These are phyloP conservation scores for Crithidia brevicula DNA, from an alignment of 208 protist genomes.

Conservation along the genomic window DNA sequence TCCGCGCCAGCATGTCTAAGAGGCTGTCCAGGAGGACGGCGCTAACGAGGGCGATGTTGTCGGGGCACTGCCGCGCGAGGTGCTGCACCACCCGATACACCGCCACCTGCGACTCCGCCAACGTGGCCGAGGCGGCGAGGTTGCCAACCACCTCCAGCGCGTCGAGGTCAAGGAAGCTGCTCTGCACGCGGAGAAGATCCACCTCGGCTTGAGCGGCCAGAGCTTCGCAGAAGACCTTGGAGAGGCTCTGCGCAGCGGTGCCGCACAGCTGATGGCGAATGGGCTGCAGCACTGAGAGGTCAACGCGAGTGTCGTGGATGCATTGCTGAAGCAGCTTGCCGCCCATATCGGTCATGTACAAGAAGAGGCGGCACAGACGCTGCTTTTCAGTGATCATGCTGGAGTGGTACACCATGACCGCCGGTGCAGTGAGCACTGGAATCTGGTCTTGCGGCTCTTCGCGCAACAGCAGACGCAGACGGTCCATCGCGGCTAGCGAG, in stretches of 20 bases:
- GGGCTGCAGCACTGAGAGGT: slow-evolving; percentile 47
- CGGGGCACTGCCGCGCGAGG: slow-evolving; percentile 44
- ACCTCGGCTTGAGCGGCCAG: slow-evolving; percentile 35
- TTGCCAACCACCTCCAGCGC: slow-evolving; percentile 69
- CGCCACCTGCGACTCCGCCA: slow-evolving; percentile 61
- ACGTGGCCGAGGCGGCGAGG: slow-evolving; percentile 37
- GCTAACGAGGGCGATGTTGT: slow-evolving; percentile 56
- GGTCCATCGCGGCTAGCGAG: slow-evolving; percentile 35
- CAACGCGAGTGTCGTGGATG: slow-evolving; percentile 40
- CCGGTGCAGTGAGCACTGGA: slow-evolving; percentile 17
- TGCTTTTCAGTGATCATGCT: slow-evolving; percentile 24
- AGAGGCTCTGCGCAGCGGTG: slow-evolving; percentile 34
- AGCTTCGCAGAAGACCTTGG: slow-evolving; percentile 67
- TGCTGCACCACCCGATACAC: slow-evolving; percentile 46
- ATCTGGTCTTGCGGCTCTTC: slow-evolving; percentile 25
- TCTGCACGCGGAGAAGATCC: slow-evolving; percentile 30
- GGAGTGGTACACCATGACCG: slow-evolving; percentile 32
- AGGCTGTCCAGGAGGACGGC: slow-evolving; percentile 46
- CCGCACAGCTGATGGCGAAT: slow-evolving; percentile 65
- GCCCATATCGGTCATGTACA: slow-evolving; percentile 30
- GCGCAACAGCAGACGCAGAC: slow-evolving; percentile 24
- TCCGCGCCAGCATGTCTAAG: slow-evolving; percentile 36
- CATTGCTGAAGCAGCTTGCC: slow-evolving; percentile 34
- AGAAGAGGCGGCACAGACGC: slow-evolving; percentile 38
- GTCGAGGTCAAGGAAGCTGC: slow-evolving; percentile 62